Percentiles rank a stretch among this genome's conserved stretches.
Evolutionary conservation across 768 basidiomycete species (phyloP).

Genomic region (Suillus lakei): DNA sequence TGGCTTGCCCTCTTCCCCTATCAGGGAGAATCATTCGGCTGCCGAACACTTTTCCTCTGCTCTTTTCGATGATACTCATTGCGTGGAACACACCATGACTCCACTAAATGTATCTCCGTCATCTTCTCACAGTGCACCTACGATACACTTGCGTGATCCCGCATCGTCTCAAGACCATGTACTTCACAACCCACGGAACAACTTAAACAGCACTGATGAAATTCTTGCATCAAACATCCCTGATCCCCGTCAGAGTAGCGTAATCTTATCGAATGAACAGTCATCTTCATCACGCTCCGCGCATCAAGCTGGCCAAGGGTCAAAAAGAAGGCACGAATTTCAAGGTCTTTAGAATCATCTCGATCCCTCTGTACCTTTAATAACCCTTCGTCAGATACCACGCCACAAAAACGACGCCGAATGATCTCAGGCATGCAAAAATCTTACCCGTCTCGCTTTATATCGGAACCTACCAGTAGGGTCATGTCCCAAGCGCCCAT

Average conservation of each 20-base stretch:
- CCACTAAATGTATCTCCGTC: background rate
- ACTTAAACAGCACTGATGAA: background rate
- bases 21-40: background rate
- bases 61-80: background rate
- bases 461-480: slow-evolving; percentile 35
- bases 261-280: background rate
- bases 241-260: background rate
- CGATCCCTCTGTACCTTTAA: slow-evolving; percentile 15
- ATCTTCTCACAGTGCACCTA: background rate
- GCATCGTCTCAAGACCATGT: background rate
- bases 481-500: slow-evolving; percentile 23
- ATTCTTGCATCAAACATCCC: background rate
- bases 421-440: slow-evolving; percentile 12
- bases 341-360: background rate
- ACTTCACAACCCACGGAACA: background rate
- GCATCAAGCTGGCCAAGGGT: background rate
- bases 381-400: slow-evolving; percentile 15
- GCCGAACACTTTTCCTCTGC: background rate
- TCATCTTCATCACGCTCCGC: background rate
- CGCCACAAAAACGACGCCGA: slow-evolving; percentile 28
- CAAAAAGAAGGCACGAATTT: background rate
- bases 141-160: background rate
- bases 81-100: background rate
- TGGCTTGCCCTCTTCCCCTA: background rate
- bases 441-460: slow-evolving; percentile 21